phyloP scores from a whole-genome alignment of 495 filamentous ascomycete species.

The Peziza echinospora region DNA sequence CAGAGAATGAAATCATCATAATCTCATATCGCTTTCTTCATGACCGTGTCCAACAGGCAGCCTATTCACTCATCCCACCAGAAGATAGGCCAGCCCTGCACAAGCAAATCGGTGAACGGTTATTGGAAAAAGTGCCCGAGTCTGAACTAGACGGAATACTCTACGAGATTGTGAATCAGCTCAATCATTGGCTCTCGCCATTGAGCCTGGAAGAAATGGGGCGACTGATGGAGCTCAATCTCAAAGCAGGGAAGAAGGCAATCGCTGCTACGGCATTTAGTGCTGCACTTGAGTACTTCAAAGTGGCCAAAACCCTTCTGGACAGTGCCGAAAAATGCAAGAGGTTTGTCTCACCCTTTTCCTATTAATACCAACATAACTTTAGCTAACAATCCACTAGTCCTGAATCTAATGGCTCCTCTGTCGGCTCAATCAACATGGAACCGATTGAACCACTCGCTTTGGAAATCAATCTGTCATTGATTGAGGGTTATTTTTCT shows the following conservation, averaged over 20 bases:
- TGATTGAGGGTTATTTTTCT: constrained; percentile 20
- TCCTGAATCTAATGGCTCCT: too few relatives aligned
- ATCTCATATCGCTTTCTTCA: constrained; percentile 18
- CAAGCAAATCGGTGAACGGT: constrained; percentile 16
- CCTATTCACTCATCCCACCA: constrained; percentile 15
- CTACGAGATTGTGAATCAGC: constrained; percentile 20
- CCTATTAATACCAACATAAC: too few relatives aligned
- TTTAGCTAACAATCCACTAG: too few relatives aligned
- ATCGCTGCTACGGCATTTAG: constrained; percentile 19
- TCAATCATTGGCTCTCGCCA: constrained; percentile 19
- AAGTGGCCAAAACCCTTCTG: constrained; percentile 14
- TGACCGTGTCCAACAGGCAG: constrained; percentile 18
- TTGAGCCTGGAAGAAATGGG: constrained; percentile 10
- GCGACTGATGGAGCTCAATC: constrained; percentile 17
- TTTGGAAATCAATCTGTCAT: constrained; percentile 16
- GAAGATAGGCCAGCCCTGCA: constrained; percentile 17
- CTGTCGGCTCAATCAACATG: neutral
- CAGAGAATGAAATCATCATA: constrained; percentile 11
- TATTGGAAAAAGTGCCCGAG: constrained; percentile 15
- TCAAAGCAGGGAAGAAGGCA: constrained; percentile 18
- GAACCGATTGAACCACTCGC: constrained; percentile 13
- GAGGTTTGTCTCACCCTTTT: too few relatives aligned
- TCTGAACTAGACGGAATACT: constrained; percentile 14
- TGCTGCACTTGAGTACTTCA: constrained; percentile 15
- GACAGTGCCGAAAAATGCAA: constrained; percentile 12